Evolutionary conservation across 371 early-diverging fungal species (phyloP), one percentile per base, ranked within the genome.

Genomic region (Syncephalastrum monosporum): DNA sequence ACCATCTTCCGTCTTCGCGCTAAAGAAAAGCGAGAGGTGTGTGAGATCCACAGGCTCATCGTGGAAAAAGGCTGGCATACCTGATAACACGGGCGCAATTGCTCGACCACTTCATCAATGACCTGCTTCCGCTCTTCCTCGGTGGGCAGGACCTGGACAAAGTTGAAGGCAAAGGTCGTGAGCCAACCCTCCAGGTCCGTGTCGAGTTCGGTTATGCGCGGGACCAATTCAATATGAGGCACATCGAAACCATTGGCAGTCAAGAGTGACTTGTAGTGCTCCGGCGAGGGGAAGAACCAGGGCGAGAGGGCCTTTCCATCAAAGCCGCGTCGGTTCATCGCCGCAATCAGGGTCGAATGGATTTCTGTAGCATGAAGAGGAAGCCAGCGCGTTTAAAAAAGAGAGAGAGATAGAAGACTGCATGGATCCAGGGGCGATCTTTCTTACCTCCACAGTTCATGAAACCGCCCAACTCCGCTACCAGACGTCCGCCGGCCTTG

Each of bases 271-370:
- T 51, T 54, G 71, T 88, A 90, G n/a, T 64, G 48, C 42, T 72
- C 71, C 6, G 57, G 52, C 1, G 86, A 81, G 25, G 88, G 89
- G 65, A 88, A 88, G 57, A 72, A 90, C 87, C 87, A 88, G 5
- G 89, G 89, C 7, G 84, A 85, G 12, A 72, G 51, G 3, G 71
- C 58, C 19, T 67, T 61, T 3, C 84, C 85, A 50, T 86, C 67
- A 8, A 68, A 41, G 0, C 87, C 87, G 8, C 86, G 82, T 21
- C 75, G 69, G 25, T 72, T 72, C 38, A 87, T 57, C 4, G 85
- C 85, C 25, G 70, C 57, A 43, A 87, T 78, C 27, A 90, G 51
- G 3, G 83, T 82, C 0, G 71, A 61, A 21, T 87, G 83, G 24
- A 89, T 54, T 29, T 69, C 84, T 65, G 60, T 55, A 5, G 21